These are phyloP conservation scores for Salix koriyanagi DNA, from an alignment of 345 rosid genomes.

Conservation along the genomic window DNA sequence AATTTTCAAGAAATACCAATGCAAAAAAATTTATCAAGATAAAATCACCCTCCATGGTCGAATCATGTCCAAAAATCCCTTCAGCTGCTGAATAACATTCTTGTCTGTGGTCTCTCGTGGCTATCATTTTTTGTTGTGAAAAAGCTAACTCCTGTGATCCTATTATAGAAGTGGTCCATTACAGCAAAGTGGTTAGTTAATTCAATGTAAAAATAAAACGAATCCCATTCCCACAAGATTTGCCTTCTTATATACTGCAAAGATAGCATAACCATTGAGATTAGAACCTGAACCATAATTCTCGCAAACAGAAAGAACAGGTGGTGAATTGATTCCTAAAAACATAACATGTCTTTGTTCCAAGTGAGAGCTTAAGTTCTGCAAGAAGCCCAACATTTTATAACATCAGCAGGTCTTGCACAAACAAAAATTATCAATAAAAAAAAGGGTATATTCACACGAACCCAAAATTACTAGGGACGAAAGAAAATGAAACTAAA, in stretches of 20 bases:
- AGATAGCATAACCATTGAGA: background rate
- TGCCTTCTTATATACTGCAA: background rate
- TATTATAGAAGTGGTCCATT: constrained; percentile 8
- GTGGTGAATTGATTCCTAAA: constrained; percentile 58
- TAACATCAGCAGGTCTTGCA: background rate
- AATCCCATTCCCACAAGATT: background rate
- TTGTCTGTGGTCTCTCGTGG: constrained; percentile 51
- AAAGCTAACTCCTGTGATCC: constrained; percentile 33
- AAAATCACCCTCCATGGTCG: constrained; percentile 55
- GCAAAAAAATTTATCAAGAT: constrained; percentile 83
- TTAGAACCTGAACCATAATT: constrained; percentile 31
- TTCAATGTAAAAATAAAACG: background rate
- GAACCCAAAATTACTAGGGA: background rate
- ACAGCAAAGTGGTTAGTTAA: background rate
- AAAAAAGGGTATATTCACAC: background rate
- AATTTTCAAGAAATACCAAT: constrained; percentile 42
- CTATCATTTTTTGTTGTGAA: constrained; percentile 32
- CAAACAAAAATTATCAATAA: background rate
- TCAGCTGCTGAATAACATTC: constrained; percentile 54
- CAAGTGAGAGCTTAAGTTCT: constrained; percentile 58
- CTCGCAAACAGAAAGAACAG: constrained; percentile 45
- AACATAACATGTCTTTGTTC: constrained; percentile 37
- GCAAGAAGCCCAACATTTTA: constrained; percentile 10
- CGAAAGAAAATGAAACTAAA: too few relatives aligned
- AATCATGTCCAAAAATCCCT: constrained; percentile 48